These are phyloP conservation scores for Nemania diffusa DNA, from an alignment of 2,329 filamentous ascomycete genomes.

Conservation along the genomic window DNA sequence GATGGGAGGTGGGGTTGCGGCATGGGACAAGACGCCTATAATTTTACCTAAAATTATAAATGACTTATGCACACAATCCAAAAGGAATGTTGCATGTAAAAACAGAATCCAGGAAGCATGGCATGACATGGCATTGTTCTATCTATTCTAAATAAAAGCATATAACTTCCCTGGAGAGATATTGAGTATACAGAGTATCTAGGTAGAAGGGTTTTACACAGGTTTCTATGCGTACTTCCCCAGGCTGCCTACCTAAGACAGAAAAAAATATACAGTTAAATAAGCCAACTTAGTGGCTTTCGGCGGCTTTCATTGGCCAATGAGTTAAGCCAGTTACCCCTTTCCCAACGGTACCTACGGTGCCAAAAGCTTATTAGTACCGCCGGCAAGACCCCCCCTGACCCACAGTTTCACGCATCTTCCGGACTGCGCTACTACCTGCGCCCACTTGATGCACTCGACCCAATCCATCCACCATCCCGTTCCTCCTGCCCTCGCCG, in stretches of 20 bases:
- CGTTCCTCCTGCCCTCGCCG: slow-evolving; percentile 33
- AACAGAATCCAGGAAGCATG: not conserved
- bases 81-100: not conserved
- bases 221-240: too few relatives aligned
- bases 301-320: slow-evolving; percentile 15
- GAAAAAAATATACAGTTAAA: not conserved
- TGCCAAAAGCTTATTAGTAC: slow-evolving; percentile 25
- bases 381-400: slow-evolving; percentile 24
- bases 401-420: slow-evolving; percentile 28
- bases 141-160: not conserved
- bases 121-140: not conserved
- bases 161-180: not conserved
- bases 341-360: slow-evolving; percentile 12
- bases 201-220: too few relatives aligned
- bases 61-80: not conserved
- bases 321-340: slow-evolving; percentile 2
- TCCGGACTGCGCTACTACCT: slow-evolving; percentile 7
- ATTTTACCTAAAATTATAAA: slow-evolving; percentile 26
- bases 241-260: not conserved
- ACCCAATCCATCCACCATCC: slow-evolving; percentile 28
- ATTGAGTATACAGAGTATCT: too few relatives aligned
- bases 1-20: slow-evolving; percentile 7
- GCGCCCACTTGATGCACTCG: slow-evolving; percentile 29
- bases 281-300: not conserved
- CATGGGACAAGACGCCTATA: slow-evolving; percentile 26